Evolutionary conservation across 495 filamentous ascomycete genomes (phyloP).

Genomic region (Hypoxylon crocopeplum): DNA sequence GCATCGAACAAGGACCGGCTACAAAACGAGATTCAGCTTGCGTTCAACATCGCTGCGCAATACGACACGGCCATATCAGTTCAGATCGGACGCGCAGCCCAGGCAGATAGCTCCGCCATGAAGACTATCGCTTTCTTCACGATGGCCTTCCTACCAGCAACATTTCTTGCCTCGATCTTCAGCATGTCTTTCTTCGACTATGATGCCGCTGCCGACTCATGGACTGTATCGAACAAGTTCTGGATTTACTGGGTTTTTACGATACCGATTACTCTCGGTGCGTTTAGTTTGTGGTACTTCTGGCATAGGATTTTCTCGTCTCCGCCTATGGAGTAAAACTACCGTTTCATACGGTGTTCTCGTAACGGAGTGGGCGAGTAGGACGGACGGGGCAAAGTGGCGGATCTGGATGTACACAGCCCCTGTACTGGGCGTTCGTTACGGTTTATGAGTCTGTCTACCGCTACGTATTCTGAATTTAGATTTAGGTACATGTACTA

Average conservation of each 20-base stretch:
- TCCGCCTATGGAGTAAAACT: too few species aligned
- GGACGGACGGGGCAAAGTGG: too few species aligned
- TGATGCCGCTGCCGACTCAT: slow-evolving; percentile 21
- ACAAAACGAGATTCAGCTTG: slow-evolving; percentile 55
- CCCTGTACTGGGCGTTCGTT: too few species aligned
- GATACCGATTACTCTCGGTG: background rate
- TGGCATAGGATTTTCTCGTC: background rate
- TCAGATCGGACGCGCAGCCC: slow-evolving; percentile 45
- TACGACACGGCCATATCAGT: slow-evolving; percentile 44
- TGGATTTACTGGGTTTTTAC: slow-evolving; percentile 47
- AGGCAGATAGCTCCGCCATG: slow-evolving; percentile 47
- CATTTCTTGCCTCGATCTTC: slow-evolving; percentile 43
- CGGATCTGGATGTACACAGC: too few species aligned
- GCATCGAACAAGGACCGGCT: slow-evolving; percentile 47
- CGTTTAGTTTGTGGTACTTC: background rate
- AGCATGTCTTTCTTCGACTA: slow-evolving; percentile 43
- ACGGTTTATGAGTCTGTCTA: too few species aligned
- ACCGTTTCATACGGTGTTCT: too few species aligned
- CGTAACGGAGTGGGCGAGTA: too few species aligned
- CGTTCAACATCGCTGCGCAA: slow-evolving; percentile 49
- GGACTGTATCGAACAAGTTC: slow-evolving; percentile 41
- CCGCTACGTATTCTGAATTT: too few species aligned
- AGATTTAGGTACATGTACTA: too few species aligned
- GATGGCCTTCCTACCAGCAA: slow-evolving; percentile 45
- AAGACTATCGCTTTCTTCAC: slow-evolving; percentile 44